Base-by-base conservation (phyloP, 2,329 filamentous ascomycete genomes). In the Ophiostoma australiae region DNA sequence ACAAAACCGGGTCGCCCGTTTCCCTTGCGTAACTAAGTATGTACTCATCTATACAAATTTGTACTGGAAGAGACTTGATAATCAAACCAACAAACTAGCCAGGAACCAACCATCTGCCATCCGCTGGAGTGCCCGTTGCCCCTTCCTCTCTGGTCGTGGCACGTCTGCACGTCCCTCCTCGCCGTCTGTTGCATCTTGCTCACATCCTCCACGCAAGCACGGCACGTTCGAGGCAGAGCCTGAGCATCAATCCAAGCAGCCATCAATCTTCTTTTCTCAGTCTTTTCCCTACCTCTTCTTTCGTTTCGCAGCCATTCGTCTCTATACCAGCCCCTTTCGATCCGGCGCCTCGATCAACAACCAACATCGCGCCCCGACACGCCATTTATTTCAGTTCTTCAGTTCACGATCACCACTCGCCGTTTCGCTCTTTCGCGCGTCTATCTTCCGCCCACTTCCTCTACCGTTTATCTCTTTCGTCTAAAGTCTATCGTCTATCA, bases 21-120 rank as follows among this genome's bases (percentile, higher is more conserved):
- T 67, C 55, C 48, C 65, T 67, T 65, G 27, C 69, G 23, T 33
- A n/a, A 67, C n/a, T 35, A 13, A 20, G 20, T 31, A 65, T 55
- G 71, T 72, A 72, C 71, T 58, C 17, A 61, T 48, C 11, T 67
- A 15, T 69, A 69, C 69, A n/a, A 68, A 55, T 11, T 17, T 67
- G 44, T 69, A 72, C 61, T 44, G 17, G 6, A 15, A 23, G 71
- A 69, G 71, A 72, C 71, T 41, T 72, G 68, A 33, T 23, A 33
- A 44, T 58, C 68, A 65, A 55, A 72, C 70, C 70, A 68, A 70
- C 66, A 72, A 68, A 41, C 61, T 55, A 55, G 58, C 35, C 68
- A 48, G 67, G 66, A 41, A 20, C 65, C 67, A 33, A 31, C 37
- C 52, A 35, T 27, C n/a, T 58, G 52, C 52, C 52, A 58, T 58